These are phyloP conservation scores for Fraxinus cuspidata DNA, from an alignment of 257 asterid species.

Conservation along the genomic window DNA sequence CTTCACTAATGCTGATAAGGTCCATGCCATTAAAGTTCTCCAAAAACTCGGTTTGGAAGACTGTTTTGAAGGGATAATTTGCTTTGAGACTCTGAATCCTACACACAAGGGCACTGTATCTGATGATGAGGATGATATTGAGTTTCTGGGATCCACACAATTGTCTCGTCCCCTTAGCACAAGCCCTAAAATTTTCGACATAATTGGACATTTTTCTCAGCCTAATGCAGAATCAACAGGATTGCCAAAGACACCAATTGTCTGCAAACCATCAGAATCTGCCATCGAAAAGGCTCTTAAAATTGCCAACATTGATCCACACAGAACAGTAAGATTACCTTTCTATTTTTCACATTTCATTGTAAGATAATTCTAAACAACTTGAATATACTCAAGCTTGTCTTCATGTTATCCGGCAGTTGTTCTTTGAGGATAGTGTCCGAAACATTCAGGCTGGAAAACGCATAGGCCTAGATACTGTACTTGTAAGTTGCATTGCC, in stretches of 20 bases:
- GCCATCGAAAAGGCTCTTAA: conserved; percentile 79
- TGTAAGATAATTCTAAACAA: neutral
- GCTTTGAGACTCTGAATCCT: conserved; percentile 94
- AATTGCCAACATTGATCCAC: conserved; percentile 76
- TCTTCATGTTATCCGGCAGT: conserved; percentile 39
- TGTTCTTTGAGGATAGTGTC: conserved; percentile 90
- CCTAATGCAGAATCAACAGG: conserved; percentile 45
- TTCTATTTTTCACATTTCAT: neutral
- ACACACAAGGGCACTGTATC: conserved; percentile 60
- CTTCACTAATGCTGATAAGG: conserved; percentile 89
- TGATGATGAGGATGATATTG: conserved; percentile 81
- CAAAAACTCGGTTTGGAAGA: conserved; percentile 72
- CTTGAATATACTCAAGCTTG: conserved; percentile 5
- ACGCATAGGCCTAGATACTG: conserved; percentile 77
- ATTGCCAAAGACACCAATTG: conserved; percentile 82
- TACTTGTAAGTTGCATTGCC: conserved; percentile 52
- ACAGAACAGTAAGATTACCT: conserved; percentile 64
- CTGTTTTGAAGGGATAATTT: conserved; percentile 92
- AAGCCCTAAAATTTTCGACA: conserved; percentile 64
- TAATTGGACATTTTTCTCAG: conserved; percentile 66
- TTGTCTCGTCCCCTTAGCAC: conserved; percentile 19
- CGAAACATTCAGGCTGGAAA: conserved; percentile 86
- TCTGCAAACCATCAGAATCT: conserved; percentile 83
- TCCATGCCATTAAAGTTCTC: conserved; percentile 74
- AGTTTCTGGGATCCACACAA: conserved; percentile 49